phyloP scores from a whole-genome alignment of 2,329 filamentous ascomycete genomes.

The Fusarium sp. region DNA sequence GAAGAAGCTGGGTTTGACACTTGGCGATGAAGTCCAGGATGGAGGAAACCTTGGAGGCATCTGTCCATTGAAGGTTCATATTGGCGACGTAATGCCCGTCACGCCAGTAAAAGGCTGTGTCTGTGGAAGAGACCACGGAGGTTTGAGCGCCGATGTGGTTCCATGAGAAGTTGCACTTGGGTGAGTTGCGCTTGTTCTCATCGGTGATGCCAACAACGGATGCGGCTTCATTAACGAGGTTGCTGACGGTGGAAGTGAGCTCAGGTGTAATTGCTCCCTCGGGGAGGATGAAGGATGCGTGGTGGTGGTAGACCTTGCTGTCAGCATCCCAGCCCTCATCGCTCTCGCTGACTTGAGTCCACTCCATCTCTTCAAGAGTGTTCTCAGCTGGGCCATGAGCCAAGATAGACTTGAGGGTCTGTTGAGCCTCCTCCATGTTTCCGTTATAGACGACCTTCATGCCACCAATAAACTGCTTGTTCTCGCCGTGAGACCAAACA shows the following conservation, averaged over 20 bases:
- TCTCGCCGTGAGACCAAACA: neutral
- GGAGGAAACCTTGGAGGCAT: neutral
- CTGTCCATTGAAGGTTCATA: neutral
- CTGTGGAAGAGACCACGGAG: neutral
- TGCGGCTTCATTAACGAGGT: neutral
- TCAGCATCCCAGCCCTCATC: neutral
- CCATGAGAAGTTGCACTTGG: slow-evolving; percentile 16
- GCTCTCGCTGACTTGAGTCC: slow-evolving; percentile 1
- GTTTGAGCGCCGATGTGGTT: slow-evolving; percentile 5
- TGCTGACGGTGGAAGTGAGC: neutral
- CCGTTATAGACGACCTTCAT: slow-evolving; percentile 16
- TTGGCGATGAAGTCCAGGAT: neutral
- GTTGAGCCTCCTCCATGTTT: neutral
- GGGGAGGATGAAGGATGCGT: slow-evolving; percentile 14
- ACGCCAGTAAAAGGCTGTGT: slow-evolving; percentile 1
- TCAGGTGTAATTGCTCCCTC: slow-evolving; percentile 9
- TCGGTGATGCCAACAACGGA: neutral
- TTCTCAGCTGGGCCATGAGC: neutral
- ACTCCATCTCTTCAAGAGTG: neutral
- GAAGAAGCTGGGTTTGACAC: neutral
- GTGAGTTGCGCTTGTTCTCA: neutral
- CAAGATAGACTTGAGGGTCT: neutral
- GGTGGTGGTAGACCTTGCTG: slow-evolving; percentile 3
- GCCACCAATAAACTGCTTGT: slow-evolving; percentile 9
- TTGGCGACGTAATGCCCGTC: neutral